Conservation (phyloP, 179 eudicot genomes). For the Carnegiea gigantea region DNA sequence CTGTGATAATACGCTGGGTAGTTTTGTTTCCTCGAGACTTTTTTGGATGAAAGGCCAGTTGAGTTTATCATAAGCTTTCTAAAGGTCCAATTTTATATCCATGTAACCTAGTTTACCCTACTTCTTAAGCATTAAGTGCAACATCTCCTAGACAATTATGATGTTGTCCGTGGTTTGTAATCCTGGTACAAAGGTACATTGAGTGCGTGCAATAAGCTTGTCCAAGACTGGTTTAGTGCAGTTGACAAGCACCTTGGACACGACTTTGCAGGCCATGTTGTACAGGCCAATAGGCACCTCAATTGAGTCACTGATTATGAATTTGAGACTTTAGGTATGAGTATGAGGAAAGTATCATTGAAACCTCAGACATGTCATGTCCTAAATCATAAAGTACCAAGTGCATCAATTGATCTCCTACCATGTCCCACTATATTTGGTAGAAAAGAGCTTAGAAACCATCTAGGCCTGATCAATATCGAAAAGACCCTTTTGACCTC, state of each 20-base stretch:
- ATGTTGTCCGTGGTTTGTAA: no score
- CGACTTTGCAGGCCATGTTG: background rate
- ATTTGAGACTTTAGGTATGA: background rate
- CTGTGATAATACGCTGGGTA: no score
- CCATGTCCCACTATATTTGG: background rate
- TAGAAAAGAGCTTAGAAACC: background rate
- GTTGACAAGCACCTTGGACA: background rate
- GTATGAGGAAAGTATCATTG: background rate
- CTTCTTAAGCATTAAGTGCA: no score
- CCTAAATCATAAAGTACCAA: background rate
- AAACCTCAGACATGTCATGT: background rate
- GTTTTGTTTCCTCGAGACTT: no score
- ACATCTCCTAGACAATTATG: no score
- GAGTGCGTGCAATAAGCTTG: no score
- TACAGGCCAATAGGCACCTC: background rate
- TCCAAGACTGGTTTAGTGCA: background rate
- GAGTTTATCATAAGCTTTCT: no score
- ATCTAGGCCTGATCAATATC: background rate
- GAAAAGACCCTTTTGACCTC: background rate
- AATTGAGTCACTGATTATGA: background rate
- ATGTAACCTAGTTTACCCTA: no score
- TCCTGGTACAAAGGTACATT: no score
- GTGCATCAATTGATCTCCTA: background rate
- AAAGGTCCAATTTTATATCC: no score
- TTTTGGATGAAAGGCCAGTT: no score